These are phyloP conservation scores for Gynandropsis gynandra DNA, from an alignment of 345 rosid species.

Conservation along the genomic window DNA sequence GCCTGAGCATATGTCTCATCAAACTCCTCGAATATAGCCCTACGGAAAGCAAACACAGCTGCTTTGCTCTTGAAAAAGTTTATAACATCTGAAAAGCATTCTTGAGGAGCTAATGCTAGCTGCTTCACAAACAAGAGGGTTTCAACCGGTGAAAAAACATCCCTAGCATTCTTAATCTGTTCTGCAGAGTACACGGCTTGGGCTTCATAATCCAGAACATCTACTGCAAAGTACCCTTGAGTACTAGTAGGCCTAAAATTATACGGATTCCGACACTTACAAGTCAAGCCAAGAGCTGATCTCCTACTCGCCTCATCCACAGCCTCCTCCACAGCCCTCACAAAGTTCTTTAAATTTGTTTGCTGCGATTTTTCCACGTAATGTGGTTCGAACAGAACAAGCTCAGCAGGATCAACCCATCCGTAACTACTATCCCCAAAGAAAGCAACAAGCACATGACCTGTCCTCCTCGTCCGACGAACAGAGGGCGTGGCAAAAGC, in stretches of 20 bases:
- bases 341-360: slow-evolving; percentile 55
- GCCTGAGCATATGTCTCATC: slow-evolving; percentile 98
- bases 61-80: slow-evolving; percentile 60
- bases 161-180: slow-evolving; percentile 72
- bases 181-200: slow-evolving; percentile 57
- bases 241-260: slow-evolving; percentile 63
- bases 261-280: slow-evolving; percentile 71
- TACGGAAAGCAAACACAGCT: slow-evolving; percentile 56
- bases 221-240: slow-evolving; percentile 70
- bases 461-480: slow-evolving; percentile 73
- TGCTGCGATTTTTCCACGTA: slow-evolving; percentile 67
- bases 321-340: slow-evolving; percentile 92
- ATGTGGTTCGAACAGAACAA: slow-evolving; percentile 65
- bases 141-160: slow-evolving; percentile 48
- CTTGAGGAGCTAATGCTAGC: slow-evolving; percentile 54
- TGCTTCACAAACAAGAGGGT: slow-evolving; percentile 54
- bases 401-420: slow-evolving; percentile 99
- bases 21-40: slow-evolving; percentile 87
- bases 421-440: slow-evolving; percentile 99
- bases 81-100: slow-evolving; percentile 34
- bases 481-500: slow-evolving; percentile 76
- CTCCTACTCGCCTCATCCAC: slow-evolving; percentile 79
- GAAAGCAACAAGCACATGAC: slow-evolving; percentile 85
- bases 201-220: slow-evolving; percentile 82
- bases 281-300: slow-evolving; percentile 67